A percentile compares a stretch with the other conserved stretches of the same genome.
Evolutionary conservation across 805 yeast genomes (phyloP).

Genomic region (Candida hispaniensis): DNA sequence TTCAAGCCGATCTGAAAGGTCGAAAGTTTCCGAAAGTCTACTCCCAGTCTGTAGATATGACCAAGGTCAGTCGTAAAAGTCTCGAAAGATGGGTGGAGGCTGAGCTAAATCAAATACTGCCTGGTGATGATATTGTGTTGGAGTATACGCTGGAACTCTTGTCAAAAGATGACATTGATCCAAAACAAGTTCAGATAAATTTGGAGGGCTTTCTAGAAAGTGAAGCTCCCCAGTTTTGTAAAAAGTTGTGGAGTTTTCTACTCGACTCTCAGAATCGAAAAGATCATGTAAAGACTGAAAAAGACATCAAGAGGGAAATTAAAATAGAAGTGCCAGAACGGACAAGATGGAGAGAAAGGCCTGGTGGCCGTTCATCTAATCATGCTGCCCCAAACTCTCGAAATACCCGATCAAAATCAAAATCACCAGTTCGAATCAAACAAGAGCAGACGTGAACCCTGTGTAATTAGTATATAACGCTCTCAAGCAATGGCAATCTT

Average conservation of each 20-base stretch:
- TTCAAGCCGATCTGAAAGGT: conserved; percentile 8
- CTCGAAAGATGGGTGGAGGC: conserved; percentile 35
- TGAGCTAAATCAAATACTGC: conserved; percentile 31
- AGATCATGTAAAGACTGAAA: no score
- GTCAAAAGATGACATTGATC: conserved; percentile 29
- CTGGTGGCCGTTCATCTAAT: conserved; percentile 1
- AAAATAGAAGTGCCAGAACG: conserved; percentile 13
- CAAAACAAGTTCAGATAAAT: conserved; percentile 35
- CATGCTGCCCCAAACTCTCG: no score
- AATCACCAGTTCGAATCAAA: no score
- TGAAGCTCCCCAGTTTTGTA: conserved; percentile 34
- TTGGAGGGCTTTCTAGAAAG: conserved; percentile 37
- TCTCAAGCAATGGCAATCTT: no score
- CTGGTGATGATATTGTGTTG: conserved; percentile 42
- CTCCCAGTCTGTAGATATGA: conserved; percentile 30
- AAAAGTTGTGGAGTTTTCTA: conserved; percentile 36
- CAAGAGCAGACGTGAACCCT: no score
- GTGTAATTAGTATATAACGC: no score
- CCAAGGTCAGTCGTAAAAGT: conserved; percentile 33
- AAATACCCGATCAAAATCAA: no score
- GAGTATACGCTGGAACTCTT: conserved; percentile 39
- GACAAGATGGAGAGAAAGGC: neutral
- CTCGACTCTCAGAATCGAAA: conserved; percentile 36
- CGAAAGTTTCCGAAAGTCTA: conserved; percentile 25
- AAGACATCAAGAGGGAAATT: conserved; percentile 27